Evolutionary conservation across 768 basidiomycete species (phyloP).

Genomic region (Suillus sp.): DNA sequence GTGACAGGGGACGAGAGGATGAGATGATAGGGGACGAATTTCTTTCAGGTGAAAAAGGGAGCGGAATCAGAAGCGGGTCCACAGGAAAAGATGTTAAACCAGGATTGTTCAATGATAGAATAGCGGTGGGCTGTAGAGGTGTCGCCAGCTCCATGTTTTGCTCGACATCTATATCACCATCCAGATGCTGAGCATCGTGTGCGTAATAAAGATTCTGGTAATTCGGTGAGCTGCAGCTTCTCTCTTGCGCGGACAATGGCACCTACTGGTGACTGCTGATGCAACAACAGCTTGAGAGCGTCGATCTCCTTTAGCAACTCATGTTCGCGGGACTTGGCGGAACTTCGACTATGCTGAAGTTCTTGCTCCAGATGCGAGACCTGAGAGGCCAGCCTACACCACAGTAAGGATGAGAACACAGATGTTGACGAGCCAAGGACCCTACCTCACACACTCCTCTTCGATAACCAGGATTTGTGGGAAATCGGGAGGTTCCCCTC

Average conservation of each 20-base stretch:
- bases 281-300: constrained; percentile 15
- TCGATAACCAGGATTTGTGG: constrained; percentile 33
- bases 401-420: background rate
- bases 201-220: constrained; percentile 13
- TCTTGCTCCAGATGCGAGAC: constrained; percentile 32
- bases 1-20: constrained; percentile 1
- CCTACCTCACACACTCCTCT: constrained; percentile 40
- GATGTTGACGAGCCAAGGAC: background rate
- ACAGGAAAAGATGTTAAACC: background rate
- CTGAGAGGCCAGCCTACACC: constrained; percentile 34
- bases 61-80: constrained; percentile 19
- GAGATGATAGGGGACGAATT: constrained; percentile 22
- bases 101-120: constrained; percentile 14
- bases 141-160: constrained; percentile 56
- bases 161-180: constrained; percentile 38
- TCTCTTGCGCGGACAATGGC: constrained; percentile 1
- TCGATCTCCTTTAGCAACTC: constrained; percentile 36
- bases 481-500: constrained; percentile 17
- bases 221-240: background rate
- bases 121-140: constrained; percentile 44
- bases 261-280: constrained; percentile 11
- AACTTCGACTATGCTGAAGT: constrained; percentile 27
- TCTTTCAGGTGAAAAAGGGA: constrained; percentile 24
- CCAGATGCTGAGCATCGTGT: constrained; percentile 29
- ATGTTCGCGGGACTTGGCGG: constrained; percentile 35